Conservation (phyloP, 805 yeast species). For the Metschnikowia anglica region DNA sequence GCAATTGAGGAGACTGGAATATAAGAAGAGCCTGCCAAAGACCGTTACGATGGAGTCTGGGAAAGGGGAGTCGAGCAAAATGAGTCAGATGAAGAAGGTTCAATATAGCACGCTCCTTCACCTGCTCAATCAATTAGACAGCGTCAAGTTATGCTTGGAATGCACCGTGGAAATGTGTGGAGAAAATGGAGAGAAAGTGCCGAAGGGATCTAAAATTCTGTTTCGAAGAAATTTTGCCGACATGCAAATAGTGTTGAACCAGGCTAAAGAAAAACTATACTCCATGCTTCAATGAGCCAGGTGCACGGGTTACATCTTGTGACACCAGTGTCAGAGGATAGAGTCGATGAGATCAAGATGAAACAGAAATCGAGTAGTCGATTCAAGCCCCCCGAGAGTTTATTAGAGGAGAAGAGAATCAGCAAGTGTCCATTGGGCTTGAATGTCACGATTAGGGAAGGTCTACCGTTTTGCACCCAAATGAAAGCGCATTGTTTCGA, state of each 20-base stretch:
- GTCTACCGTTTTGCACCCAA: neutral
- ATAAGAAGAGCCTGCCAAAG: constrained; percentile 5
- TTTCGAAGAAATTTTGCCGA: constrained; percentile 24
- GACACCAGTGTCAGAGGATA: too few relatives aligned
- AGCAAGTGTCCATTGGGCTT: neutral
- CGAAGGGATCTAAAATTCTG: constrained; percentile 25
- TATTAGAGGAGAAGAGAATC: too few relatives aligned
- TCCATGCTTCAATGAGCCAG: neutral
- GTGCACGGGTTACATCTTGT: too few relatives aligned
- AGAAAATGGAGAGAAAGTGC: constrained; percentile 20
- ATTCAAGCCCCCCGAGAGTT: too few relatives aligned
- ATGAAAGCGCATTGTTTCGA: neutral
- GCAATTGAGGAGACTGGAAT: constrained; percentile 10
- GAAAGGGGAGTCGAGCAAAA: constrained; percentile 2
- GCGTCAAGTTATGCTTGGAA: constrained; percentile 31
- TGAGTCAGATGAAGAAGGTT: constrained; percentile 25
- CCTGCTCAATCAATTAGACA: constrained; percentile 27
- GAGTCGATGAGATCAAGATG: too few relatives aligned
- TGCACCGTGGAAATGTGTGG: constrained; percentile 29
- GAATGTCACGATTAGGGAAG: neutral
- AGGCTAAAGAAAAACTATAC: constrained; percentile 20
- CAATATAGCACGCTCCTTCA: constrained; percentile 23
- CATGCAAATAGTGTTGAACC: constrained; percentile 23
- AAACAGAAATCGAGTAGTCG: too few relatives aligned
- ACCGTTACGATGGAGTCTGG: neutral